A percentile compares a stretch with the other conserved stretches of the same genome.
phyloP scores from a whole-genome alignment of 345 rosid genomes.

The Gossypioides kirkii region DNA sequence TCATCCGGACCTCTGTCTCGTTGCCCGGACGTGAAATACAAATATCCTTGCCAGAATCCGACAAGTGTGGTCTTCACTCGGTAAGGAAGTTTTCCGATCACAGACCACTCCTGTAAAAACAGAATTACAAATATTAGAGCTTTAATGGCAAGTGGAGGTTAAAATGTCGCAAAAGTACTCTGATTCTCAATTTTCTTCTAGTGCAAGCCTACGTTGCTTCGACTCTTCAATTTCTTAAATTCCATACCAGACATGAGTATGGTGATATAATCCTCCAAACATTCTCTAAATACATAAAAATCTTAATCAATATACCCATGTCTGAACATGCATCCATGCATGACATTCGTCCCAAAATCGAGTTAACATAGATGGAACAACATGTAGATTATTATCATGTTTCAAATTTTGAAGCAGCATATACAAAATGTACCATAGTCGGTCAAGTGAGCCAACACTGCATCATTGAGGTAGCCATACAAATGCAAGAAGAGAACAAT shows the following conservation, averaged over 20 bases:
- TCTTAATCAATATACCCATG: too few species aligned
- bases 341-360: too few species aligned
- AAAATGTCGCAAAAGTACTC: neutral
- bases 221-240: too few species aligned
- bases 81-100: conserved; percentile 81
- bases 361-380: too few species aligned
- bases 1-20: conserved; percentile 84
- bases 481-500: neutral
- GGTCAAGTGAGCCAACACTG: neutral
- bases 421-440: neutral
- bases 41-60: conserved; percentile 76
- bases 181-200: neutral
- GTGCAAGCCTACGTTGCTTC: neutral
- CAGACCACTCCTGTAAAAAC: conserved; percentile 68
- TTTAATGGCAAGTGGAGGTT: neutral
- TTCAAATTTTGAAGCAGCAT: neutral
- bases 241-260: too few species aligned
- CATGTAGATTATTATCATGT: neutral
- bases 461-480: neutral
- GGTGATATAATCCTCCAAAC: too few species aligned
- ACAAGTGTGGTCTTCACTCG: conserved; percentile 91
- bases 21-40: conserved; percentile 95
- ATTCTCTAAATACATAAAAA: too few species aligned
- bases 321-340: too few species aligned
- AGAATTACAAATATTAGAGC: neutral